phyloP scores from a whole-genome alignment of 139 green algal species.

The Pedinophyceae sp. region DNA sequence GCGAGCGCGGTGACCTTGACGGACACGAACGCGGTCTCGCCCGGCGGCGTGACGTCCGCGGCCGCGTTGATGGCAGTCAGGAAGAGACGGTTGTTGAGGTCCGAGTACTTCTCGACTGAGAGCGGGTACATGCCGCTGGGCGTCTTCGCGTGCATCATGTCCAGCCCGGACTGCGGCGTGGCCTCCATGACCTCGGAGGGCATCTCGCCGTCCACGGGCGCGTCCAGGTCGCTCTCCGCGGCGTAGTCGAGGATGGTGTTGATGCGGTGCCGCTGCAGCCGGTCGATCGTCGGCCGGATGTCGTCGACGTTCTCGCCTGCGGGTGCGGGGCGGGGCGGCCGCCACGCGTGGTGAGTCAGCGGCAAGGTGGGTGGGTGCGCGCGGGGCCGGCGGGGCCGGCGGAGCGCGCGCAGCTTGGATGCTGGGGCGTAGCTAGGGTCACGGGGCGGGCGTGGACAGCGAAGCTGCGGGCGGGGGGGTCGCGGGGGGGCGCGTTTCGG shows the following conservation, averaged over 20 bases:
- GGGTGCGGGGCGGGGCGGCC: too few species aligned
- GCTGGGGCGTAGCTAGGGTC: neutral
- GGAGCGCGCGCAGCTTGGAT: neutral
- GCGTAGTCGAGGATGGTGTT: slow-evolving; percentile 43
- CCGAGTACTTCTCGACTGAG: slow-evolving; percentile 26
- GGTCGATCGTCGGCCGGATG: slow-evolving; percentile 31
- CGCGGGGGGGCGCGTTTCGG: neutral
- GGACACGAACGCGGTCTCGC: neutral
- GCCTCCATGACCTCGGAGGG: neutral
- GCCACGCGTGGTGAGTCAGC: too few species aligned
- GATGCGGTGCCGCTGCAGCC: slow-evolving; percentile 21
- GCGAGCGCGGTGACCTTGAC: slow-evolving; percentile 65
- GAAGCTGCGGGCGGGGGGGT: too few species aligned
- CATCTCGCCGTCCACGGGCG: slow-evolving; percentile 7
- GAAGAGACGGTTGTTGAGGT: slow-evolving; percentile 22
- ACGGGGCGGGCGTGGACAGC: neutral
- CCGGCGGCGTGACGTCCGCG: neutral
- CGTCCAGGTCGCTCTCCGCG: slow-evolving; percentile 31
- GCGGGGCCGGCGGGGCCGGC: neutral
- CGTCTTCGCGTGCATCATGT: slow-evolving; percentile 1
- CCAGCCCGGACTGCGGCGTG: slow-evolving; percentile 4
- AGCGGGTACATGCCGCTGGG: neutral
- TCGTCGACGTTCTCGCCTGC: slow-evolving; percentile 33
- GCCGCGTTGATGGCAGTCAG: slow-evolving; percentile 47
- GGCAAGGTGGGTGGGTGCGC: neutral